A percentile compares a stretch with the other conserved stretches of the same genome.
These are phyloP conservation scores for Pseudogymnoascus sp. DNA, from an alignment of 2,329 filamentous ascomycete species.

Conservation along the genomic window DNA sequence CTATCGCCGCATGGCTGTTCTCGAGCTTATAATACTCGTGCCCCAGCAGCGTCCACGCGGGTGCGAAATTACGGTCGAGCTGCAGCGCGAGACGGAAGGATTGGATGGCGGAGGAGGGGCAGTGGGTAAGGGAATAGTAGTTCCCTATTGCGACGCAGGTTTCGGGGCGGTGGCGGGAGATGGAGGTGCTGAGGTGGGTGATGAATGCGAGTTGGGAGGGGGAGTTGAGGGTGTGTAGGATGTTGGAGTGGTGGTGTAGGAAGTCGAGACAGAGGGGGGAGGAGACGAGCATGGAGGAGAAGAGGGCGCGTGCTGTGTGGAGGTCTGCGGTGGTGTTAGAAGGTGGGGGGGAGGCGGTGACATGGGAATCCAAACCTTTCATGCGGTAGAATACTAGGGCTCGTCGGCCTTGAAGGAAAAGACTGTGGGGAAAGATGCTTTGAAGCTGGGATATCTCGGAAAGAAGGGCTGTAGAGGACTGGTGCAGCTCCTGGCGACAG, in stretches of 20 bases:
- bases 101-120: conserved; percentile 37
- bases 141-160: not conserved
- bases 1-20: not conserved
- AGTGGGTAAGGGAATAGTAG: not conserved
- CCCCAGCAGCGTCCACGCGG: not conserved
- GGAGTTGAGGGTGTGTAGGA: not conserved
- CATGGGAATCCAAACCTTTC: not conserved
- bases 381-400: not conserved
- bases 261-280: not conserved
- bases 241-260: not conserved
- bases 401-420: not conserved
- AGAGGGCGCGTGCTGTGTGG: not conserved
- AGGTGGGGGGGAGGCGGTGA: not conserved
- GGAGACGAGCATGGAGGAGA: not conserved
- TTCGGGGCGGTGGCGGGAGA: not conserved
- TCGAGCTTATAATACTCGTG: not conserved
- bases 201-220: not conserved
- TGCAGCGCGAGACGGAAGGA: conserved; percentile 18
- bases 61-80: not conserved
- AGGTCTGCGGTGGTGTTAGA: not conserved
- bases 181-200: not conserved
- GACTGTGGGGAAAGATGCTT: not conserved
- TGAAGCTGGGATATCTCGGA: not conserved
- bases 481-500: not conserved
- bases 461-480: not conserved